Conservation (phyloP, 2,329 filamentous ascomycete species). For the Geoglossum cookeanum region DNA sequence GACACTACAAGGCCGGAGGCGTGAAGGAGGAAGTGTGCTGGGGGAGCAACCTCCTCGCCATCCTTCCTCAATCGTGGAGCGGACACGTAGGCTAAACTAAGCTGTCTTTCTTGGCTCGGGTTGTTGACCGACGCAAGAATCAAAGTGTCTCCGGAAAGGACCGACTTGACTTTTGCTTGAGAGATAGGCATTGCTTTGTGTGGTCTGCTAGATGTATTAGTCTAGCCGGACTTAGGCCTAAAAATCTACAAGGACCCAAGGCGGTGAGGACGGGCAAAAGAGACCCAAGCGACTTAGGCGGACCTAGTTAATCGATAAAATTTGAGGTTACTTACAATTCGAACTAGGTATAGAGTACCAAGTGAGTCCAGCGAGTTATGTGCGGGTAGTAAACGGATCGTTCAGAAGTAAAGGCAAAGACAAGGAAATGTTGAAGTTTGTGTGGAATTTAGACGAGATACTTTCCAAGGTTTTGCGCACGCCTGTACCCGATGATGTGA, state of each 20-base stretch:
- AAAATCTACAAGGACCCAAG: background rate
- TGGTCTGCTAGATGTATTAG: background rate
- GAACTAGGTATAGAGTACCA: background rate
- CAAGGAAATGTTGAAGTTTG: background rate
- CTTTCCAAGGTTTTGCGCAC: too few relatives aligned
- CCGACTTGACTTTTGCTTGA: constrained; percentile 72
- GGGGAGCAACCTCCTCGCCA: constrained; percentile 50
- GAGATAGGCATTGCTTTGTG: constrained; percentile 28
- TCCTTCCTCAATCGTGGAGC: constrained; percentile 75
- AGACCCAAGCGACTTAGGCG: background rate
- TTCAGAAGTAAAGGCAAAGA: background rate
- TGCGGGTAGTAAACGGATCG: background rate
- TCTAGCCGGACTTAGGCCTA: background rate
- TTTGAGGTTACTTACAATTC: background rate
- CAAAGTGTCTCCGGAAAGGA: constrained; percentile 83
- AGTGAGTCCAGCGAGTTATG: background rate
- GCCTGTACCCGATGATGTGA: too few relatives aligned
- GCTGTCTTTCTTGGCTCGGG: constrained; percentile 60
- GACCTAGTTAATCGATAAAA: too few relatives aligned
- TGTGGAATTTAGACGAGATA: background rate
- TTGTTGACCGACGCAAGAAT: constrained; percentile 68
- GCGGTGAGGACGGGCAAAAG: background rate
- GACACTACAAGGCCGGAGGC: background rate
- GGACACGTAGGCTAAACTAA: constrained; percentile 83
- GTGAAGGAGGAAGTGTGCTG: background rate